A percentile compares a stretch with the other conserved stretches of the same genome.
These are phyloP conservation scores for Phlyctochytrium bullatum DNA, from an alignment of 192 early-diverging fungal species.

Conservation along the genomic window DNA sequence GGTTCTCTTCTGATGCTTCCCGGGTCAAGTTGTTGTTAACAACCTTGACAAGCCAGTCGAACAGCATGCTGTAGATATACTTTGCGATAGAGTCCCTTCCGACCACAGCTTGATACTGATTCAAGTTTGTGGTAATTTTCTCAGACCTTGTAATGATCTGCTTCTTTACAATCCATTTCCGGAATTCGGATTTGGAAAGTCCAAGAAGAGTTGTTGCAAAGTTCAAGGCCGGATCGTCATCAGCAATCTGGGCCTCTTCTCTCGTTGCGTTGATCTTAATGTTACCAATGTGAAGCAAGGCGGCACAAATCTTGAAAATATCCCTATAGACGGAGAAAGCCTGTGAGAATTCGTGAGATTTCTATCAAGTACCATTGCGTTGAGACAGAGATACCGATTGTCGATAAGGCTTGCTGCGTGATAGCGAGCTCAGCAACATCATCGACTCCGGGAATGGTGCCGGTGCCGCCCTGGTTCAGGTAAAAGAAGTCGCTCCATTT, in stretches of 20 bases:
- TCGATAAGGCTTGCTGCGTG: conserved; percentile 81
- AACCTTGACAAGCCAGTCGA: conserved; percentile 93
- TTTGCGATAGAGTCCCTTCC: conserved; percentile 94
- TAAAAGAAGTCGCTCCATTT: conserved; percentile 80
- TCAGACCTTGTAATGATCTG: conserved; percentile 89
- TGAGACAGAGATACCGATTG: conserved; percentile 78
- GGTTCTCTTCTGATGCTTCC: conserved; percentile 50
- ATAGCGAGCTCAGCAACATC: conserved; percentile 91
- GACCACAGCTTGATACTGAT: conserved; percentile 66
- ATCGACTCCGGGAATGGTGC: conserved; percentile 81
- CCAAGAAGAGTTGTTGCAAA: conserved; percentile 73
- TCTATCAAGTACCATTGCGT: conserved; percentile 65
- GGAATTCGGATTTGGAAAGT: conserved; percentile 77
- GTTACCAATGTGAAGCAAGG: conserved; percentile 93
- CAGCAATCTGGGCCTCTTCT: conserved; percentile 69
- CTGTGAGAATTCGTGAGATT: background rate
- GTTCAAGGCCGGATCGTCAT: conserved; percentile 71
- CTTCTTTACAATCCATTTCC: conserved; percentile 92
- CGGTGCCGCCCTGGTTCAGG: conserved; percentile 77
- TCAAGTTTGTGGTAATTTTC: conserved; percentile 84
- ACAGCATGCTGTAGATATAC: conserved; percentile 92
- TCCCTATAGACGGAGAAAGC: conserved; percentile 32
- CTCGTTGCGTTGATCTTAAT: conserved; percentile 75
- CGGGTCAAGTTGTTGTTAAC: conserved; percentile 76
- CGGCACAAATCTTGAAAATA: conserved; percentile 89